phyloP scores from a whole-genome alignment of 2,329 filamentous ascomycete species.

The Diaporthe ilicicola region DNA sequence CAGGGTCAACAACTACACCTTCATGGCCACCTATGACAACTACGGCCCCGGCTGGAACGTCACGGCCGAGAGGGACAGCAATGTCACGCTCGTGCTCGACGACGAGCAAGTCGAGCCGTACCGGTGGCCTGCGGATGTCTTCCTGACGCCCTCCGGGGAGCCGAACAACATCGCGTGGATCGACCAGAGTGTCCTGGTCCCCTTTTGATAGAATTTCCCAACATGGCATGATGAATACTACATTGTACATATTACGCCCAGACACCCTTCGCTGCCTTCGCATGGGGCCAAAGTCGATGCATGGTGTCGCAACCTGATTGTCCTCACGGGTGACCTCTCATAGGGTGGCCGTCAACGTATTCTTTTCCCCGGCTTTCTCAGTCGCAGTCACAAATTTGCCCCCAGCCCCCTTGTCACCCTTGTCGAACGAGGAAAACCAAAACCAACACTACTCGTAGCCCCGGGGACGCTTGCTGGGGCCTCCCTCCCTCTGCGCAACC shows the following conservation, averaged over 20 bases:
- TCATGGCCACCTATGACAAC: slow-evolving; percentile 64
- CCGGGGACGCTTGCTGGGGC: not conserved
- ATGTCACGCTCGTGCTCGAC: slow-evolving; percentile 57
- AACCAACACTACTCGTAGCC: not conserved
- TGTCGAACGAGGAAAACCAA: not conserved
- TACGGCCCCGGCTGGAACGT: slow-evolving; percentile 63
- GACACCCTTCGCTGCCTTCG: not conserved
- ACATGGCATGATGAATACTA: not conserved
- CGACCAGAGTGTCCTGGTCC: slow-evolving; percentile 35
- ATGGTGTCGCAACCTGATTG: too few relatives aligned
- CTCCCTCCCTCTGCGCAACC: not conserved
- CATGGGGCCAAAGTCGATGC: too few relatives aligned
- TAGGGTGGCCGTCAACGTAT: not conserved
- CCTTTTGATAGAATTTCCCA: slow-evolving; percentile 24
- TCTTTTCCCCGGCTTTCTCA: not conserved
- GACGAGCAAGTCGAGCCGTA: slow-evolving; percentile 42
- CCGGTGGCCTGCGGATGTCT: slow-evolving; percentile 37
- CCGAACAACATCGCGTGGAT: slow-evolving; percentile 35
- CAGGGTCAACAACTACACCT: slow-evolving; percentile 55
- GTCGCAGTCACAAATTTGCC: not conserved
- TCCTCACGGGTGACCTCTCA: too few relatives aligned
- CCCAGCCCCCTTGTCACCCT: not conserved
- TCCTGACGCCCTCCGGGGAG: slow-evolving; percentile 33
- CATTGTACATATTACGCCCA: not conserved
- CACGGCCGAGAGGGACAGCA: slow-evolving; percentile 49